A percentile compares a stretch with the other conserved stretches of the same genome.
Conservation (phyloP, 1,284 basidiomycete genomes). For the Cutaneotrichosporon sp. region DNA sequence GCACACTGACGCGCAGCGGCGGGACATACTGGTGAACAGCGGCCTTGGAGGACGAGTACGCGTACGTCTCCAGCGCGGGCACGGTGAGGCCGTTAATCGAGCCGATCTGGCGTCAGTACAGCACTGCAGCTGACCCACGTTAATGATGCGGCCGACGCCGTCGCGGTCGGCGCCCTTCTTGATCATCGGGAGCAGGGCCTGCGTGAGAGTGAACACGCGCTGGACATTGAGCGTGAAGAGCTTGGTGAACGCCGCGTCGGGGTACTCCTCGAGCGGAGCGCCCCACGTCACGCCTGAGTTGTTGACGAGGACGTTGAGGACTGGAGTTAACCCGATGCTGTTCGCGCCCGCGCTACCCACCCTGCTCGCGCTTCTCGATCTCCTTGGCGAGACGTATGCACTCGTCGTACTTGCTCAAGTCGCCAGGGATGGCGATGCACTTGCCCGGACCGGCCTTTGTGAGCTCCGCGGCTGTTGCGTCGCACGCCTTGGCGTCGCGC, state of each 20-base stretch:
- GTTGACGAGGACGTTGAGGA: conserved; percentile 42
- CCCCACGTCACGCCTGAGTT: conserved; percentile 67
- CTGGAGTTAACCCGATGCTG: neutral
- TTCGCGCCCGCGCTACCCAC: conserved; percentile 26
- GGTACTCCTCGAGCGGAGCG: conserved; percentile 56
- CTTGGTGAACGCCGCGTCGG: conserved; percentile 49
- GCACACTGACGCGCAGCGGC: neutral
- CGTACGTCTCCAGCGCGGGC: conserved; percentile 61
- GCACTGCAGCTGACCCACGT: conserved; percentile 37
- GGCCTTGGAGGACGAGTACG: conserved; percentile 63
- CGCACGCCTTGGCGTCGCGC: conserved; percentile 58
- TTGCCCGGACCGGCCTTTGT: conserved; percentile 56
- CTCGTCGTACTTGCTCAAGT: conserved; percentile 59
- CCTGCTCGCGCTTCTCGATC: conserved; percentile 54
- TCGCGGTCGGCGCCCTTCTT: conserved; percentile 54
- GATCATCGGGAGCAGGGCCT: conserved; percentile 61
- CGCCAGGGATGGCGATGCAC: conserved; percentile 59
- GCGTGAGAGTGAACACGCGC: conserved; percentile 65
- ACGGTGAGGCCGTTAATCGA: conserved; percentile 59
- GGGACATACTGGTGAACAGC: conserved; percentile 45
- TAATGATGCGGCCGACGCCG: conserved; percentile 57
- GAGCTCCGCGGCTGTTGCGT: conserved; percentile 57
- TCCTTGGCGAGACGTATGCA: conserved; percentile 57
- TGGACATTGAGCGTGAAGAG: conserved; percentile 63
- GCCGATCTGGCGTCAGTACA: conserved; percentile 50